Evolutionary conservation across 2,329 filamentous ascomycete genomes (phyloP), one percentile per base, ranked within the genome.

Genomic region (Tolypocladium tundrense): DNA sequence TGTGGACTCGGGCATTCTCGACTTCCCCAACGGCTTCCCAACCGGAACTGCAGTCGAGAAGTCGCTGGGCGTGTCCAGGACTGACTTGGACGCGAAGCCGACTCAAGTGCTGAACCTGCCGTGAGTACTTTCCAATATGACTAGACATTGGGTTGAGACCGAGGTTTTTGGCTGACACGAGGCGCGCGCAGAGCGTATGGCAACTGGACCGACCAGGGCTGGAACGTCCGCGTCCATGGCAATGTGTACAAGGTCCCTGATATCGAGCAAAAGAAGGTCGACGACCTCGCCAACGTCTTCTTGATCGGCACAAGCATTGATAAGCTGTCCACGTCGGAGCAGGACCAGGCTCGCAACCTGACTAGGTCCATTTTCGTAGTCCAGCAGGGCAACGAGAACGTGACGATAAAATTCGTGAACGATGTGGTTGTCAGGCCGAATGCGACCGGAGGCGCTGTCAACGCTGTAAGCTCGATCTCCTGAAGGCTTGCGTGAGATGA

Each of bases 191-290:
- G 76, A n/a, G 76, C 77, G 13, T 88, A 88, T 63, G 88, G 79
- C n/a, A 92, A 92, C 62, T 92, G 87, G 84, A 91, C 88, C 1
- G 77, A 85, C n/a, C 72, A 84, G 59, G 87, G 87, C 40, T 92
- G 89, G 89, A 90, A 86, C 61, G 79, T 91, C 4, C 80, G 88
- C 35, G 83, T 91, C 61, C 88, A 88, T 63, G 89, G 88, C 63
- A 91, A 91, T 66, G 85, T 91, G n/a, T 92, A 86, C 77, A 91
- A 91, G 70, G 81, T 88, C 61, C 88, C 88, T 1, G 82, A 88
- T 59, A 85, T 88, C 40, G 81, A 79, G 1, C 76, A 83, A 63
- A 74, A 76, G 40, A 88, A 83, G 63, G 74, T 92, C 52, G 80
- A 92, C 63, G 77, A 85, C 42, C 76, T 91, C 4, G 86, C 88